Evolutionary conservation across 2,329 filamentous ascomycete species (phyloP).

Genomic region (Fusarium nisikadoi): DNA sequence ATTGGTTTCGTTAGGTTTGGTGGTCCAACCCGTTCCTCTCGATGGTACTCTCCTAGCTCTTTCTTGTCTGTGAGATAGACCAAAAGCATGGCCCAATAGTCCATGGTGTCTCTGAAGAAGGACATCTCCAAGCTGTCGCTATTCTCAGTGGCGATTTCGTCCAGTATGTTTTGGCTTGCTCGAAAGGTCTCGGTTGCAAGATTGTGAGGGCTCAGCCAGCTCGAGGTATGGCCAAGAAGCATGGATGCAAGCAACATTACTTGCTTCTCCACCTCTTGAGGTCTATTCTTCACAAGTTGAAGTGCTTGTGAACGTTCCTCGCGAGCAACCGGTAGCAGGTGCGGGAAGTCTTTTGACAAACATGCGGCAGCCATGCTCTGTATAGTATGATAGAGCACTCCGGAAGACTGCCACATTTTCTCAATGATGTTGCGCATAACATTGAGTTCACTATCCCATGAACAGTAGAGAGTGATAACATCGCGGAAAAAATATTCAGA

Average conservation of each 20-base stretch:
- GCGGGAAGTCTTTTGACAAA: neutral
- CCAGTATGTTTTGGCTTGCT: neutral
- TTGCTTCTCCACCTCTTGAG: neutral
- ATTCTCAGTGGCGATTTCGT: neutral
- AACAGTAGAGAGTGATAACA: constrained; percentile 2
- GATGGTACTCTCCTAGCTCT: neutral
- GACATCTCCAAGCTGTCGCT: neutral
- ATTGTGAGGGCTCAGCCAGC: constrained; percentile 4
- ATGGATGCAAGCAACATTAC: neutral
- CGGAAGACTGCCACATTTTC: neutral
- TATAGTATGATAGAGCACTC: neutral
- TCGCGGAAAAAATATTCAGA: constrained; percentile 2
- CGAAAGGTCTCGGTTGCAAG: neutral
- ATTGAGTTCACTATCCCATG: constrained; percentile 4
- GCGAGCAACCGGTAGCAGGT: neutral
- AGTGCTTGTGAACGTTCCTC: neutral
- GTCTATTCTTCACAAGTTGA: neutral
- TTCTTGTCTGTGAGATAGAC: constrained; percentile 1
- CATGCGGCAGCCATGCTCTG: constrained; percentile 16
- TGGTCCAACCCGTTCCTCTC: neutral
- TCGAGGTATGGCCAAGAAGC: constrained; percentile 1
- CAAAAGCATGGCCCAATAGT: constrained; percentile 10
- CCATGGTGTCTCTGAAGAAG: neutral
- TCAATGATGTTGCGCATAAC: neutral
- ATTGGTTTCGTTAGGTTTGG: neutral